These are phyloP conservation scores for Miamiensis avidus DNA, from an alignment of 169 alveolate species.

Conservation along the genomic window DNA sequence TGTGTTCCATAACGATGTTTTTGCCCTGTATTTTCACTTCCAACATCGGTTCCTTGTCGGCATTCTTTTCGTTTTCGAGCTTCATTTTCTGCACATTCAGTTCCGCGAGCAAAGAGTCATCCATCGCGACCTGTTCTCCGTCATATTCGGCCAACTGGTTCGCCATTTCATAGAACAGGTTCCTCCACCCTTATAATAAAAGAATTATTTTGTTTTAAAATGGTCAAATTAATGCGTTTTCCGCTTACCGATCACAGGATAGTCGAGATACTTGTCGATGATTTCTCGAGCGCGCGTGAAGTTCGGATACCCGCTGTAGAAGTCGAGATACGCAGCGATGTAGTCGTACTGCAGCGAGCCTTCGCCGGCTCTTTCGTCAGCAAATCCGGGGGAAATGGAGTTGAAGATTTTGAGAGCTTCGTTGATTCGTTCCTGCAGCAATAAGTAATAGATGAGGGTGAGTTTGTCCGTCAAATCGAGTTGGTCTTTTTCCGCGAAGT, in stretches of 20 bases:
- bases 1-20: constrained; percentile 13
- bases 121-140: constrained; percentile 51
- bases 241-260: constrained; percentile 68
- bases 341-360: constrained; percentile 68
- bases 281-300: constrained; percentile 66
- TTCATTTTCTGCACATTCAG: constrained; percentile 18
- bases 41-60: constrained; percentile 42
- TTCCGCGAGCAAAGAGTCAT: constrained; percentile 47
- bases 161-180: constrained; percentile 66
- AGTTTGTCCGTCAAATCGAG: constrained; percentile 40
- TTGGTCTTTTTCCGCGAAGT: constrained; percentile 28
- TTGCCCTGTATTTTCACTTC: constrained; percentile 27
- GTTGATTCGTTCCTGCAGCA: constrained; percentile 71
- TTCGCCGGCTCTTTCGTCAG: constrained; percentile 22
- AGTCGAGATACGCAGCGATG: constrained; percentile 76
- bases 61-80: constrained; percentile 35
- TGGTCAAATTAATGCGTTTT: no score
- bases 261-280: constrained; percentile 63
- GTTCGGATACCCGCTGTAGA: constrained; percentile 67
- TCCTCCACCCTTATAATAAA: no score
- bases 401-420: constrained; percentile 64
- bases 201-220: no score
- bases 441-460: constrained; percentile 56
- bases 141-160: constrained; percentile 72
- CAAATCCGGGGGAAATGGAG: constrained; percentile 35